Evolutionary conservation across 225 moss, liverwort and hornwort species (phyloP).

Genomic region (Sphagnum contortum): DNA sequence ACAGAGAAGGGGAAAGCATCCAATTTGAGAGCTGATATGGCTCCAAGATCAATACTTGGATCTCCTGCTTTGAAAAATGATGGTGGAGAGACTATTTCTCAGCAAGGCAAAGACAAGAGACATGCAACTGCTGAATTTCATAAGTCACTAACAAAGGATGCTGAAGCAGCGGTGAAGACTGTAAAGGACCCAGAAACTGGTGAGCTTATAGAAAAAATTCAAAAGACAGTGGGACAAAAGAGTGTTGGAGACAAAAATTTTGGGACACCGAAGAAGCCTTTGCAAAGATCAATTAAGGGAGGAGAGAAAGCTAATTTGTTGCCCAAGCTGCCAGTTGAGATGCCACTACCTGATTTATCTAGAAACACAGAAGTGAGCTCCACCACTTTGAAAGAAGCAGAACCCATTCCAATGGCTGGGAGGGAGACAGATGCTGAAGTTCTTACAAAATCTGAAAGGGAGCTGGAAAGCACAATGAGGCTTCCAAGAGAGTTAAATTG

Average conservation of each 20-base stretch:
- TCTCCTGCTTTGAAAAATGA: constrained; percentile 39
- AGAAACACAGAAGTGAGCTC: constrained; percentile 13
- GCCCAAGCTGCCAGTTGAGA: constrained; percentile 16
- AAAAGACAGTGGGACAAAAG: too few relatives aligned
- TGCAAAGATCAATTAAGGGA: constrained; percentile 34
- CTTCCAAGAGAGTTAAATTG: constrained; percentile 35
- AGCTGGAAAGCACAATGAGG: constrained; percentile 19
- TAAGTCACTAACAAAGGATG: constrained; percentile 27
- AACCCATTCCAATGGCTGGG: constrained; percentile 13
- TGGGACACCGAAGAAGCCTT: constrained; percentile 28
- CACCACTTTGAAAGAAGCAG: constrained; percentile 22
- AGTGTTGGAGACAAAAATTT: constrained; percentile 27
- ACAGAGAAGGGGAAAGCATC: constrained; percentile 9
- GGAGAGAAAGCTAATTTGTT: constrained; percentile 18
- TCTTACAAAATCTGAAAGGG: constrained; percentile 9
- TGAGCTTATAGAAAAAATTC: constrained; percentile 15
- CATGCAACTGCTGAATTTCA: constrained; percentile 25
- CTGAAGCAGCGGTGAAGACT: constrained; percentile 17
- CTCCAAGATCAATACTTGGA: constrained; percentile 18
- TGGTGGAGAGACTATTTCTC: constrained; percentile 21
- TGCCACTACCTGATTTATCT: constrained; percentile 4
- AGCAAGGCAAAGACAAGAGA: constrained; percentile 28
- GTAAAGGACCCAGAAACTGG: constrained; percentile 26
- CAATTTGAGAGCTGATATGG: constrained; percentile 25
- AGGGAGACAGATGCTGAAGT: constrained; percentile 37